A percentile compares a stretch with the other conserved stretches of the same genome.
These are phyloP conservation scores for Claviceps sp. DNA, from an alignment of 2,329 filamentous ascomycete genomes.

Conservation along the genomic window DNA sequence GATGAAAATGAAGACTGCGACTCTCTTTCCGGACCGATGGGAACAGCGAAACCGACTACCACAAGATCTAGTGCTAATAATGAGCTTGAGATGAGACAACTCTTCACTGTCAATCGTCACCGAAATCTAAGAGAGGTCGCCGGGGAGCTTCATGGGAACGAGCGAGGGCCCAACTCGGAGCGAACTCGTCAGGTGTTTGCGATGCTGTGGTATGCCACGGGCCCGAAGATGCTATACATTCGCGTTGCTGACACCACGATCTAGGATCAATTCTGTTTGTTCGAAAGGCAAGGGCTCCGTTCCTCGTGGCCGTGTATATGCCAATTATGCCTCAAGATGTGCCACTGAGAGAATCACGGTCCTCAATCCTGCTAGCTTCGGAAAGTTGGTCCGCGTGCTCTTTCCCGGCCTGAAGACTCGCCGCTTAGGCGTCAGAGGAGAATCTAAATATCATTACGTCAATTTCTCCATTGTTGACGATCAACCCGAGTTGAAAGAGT, in stretches of 20 bases:
- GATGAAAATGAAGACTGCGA: constrained; percentile 46
- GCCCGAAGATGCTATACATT: background rate
- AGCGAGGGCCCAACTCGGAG: constrained; percentile 69
- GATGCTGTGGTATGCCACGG: constrained; percentile 61
- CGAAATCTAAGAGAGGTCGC: constrained; percentile 60
- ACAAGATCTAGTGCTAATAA: constrained; percentile 63
- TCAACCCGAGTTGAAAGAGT: constrained; percentile 32
- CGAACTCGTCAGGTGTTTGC: constrained; percentile 76
- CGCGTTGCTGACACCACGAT: background rate
- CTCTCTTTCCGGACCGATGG: constrained; percentile 29
- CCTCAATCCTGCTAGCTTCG: constrained; percentile 92
- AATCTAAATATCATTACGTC: constrained; percentile 96
- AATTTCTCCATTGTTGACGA: constrained; percentile 51
- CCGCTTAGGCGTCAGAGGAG: constrained; percentile 79
- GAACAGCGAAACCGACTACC: constrained; percentile 42
- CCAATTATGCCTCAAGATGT: constrained; percentile 86
- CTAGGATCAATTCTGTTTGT: constrained; percentile 62
- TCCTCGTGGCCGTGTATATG: constrained; percentile 83
- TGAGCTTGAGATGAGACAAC: constrained; percentile 65
- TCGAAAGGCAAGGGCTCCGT: constrained; percentile 71
- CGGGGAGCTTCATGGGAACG: constrained; percentile 62
- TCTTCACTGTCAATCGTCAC: constrained; percentile 56
- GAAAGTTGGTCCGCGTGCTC: constrained; percentile 89
- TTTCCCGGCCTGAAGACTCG: constrained; percentile 92
- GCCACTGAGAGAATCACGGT: constrained; percentile 89